Evolutionary conservation across 2,329 filamentous ascomycete species (phyloP), one percentile per base, ranked within the genome.

Genomic region (Aspergillus glaucus): DNA sequence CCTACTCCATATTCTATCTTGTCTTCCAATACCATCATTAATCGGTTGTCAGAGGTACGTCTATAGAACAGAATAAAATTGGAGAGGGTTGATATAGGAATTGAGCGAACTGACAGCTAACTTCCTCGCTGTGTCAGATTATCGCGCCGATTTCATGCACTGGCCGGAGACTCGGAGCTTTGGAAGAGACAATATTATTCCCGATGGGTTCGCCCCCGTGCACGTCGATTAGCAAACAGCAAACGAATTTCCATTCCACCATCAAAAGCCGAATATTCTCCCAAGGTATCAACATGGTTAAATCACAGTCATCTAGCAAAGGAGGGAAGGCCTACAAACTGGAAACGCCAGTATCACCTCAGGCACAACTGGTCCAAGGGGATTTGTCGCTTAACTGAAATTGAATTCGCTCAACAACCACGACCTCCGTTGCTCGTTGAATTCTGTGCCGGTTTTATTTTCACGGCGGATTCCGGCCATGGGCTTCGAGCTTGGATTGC

Each of bases 151-250:
- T 86, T 95, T 62, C 77, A 83, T 57, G 76, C 76, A 36, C 78
- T 97, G 15, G 79, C 88, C 6, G 78, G 79, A 47, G 93, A 97
- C 67, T 86, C 86, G 0, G 89, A 96, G 64, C 74, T 97, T 49
- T 98, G 93, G 93, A 93, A 92, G 66, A 79, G 80, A 12, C 81
- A 89, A 44, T 98, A 95, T 70, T 95, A 94, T 70, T 78, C 82
- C 22, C 84, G 86, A 53, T 97, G 95, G 68, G 88, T 96, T 26
- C 79, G 87, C 32, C 90, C 89, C 36, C 82, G 90, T 61, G 87
- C 86, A 32, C 79, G 86, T 56, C 82, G 86, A 50, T 83, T 92
- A 48, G 86, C 87, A 0, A 85, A 86, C 19, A 79, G 86, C 30
- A 78, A 72, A 59, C 72, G 74, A 34, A 56, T 66, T 2, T 64